Conservation (phyloP, 1,284 basidiomycete genomes). For the Stygiomarasmius scandens region DNA sequence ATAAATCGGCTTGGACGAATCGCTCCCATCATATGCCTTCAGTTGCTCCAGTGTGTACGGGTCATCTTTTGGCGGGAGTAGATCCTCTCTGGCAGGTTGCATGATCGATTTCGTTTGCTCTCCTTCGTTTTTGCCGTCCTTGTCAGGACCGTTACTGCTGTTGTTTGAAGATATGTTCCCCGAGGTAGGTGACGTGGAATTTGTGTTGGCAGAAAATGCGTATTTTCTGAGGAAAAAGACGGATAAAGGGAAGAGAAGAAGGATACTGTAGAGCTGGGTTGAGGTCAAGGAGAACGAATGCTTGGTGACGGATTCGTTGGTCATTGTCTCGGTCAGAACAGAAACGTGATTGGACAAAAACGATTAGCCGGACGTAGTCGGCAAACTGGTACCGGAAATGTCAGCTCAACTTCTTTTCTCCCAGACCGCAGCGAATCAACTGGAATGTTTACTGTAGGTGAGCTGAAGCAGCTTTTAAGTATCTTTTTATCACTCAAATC, state of each 20-base stretch:
- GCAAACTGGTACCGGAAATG: background rate
- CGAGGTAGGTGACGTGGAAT: slow-evolving; percentile 6
- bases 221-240: background rate
- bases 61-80: slow-evolving; percentile 78
- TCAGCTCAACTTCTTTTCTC: too few species aligned
- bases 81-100: slow-evolving; percentile 62
- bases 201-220: background rate
- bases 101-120: slow-evolving; percentile 65
- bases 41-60: slow-evolving; percentile 74
- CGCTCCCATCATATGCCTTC: slow-evolving; percentile 69
- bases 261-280: background rate
- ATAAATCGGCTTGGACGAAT: slow-evolving; percentile 72
- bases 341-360: background rate
- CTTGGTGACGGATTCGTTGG: background rate
- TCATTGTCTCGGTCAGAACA: background rate
- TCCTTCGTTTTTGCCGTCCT: slow-evolving; percentile 15
- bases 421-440: too few species aligned
- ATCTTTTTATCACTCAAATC: too few species aligned
- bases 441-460: too few species aligned
- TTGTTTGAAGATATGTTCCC: background rate
- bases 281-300: background rate
- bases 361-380: background rate
- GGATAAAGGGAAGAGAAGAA: slow-evolving; percentile 4
- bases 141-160: background rate
- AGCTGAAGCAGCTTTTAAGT: too few species aligned